phyloP scores from a whole-genome alignment of 768 basidiomycete species.

The Lactarius trivialis region DNA sequence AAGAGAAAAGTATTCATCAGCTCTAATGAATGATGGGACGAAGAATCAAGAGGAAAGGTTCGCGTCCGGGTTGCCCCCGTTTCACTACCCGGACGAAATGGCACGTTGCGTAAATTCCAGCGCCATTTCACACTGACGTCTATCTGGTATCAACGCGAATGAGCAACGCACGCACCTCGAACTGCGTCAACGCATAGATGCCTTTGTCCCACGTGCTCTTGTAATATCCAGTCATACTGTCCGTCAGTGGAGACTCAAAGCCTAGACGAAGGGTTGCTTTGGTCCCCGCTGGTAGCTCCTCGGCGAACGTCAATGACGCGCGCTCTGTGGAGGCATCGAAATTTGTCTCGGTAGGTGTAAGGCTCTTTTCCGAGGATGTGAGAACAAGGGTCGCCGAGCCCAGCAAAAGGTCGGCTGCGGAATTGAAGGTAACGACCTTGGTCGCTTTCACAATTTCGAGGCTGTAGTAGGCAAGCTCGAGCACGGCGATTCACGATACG shows the following conservation, averaged over 20 bases:
- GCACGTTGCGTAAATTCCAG: background rate
- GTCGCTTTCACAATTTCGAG: slow-evolving; percentile 59
- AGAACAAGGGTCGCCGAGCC: slow-evolving; percentile 46
- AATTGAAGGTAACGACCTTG: slow-evolving; percentile 58
- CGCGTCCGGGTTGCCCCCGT: background rate
- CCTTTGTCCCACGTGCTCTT: slow-evolving; percentile 57
- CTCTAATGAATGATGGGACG: background rate
- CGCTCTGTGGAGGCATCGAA: slow-evolving; percentile 62
- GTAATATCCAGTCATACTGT: slow-evolving; percentile 81
- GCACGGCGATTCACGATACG: background rate
- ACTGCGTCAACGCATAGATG: slow-evolving; percentile 84
- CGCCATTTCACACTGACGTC: background rate
- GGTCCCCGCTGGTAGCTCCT: slow-evolving; percentile 54
- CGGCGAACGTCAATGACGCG: slow-evolving; percentile 51
- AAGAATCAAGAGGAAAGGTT: background rate
- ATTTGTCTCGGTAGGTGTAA: slow-evolving; percentile 38
- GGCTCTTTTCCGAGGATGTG: slow-evolving; percentile 44
- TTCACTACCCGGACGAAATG: background rate
- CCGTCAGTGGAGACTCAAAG: slow-evolving; percentile 61
- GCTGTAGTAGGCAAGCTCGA: slow-evolving; percentile 31
- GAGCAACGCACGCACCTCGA: slow-evolving; percentile 46
- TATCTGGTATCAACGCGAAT: background rate
- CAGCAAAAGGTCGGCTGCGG: slow-evolving; percentile 47
- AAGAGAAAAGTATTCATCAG: background rate
- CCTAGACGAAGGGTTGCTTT: slow-evolving; percentile 63